Base-by-base conservation (phyloP, 805 yeast genomes). In the Metschnikowia aberdeeniae region DNA sequence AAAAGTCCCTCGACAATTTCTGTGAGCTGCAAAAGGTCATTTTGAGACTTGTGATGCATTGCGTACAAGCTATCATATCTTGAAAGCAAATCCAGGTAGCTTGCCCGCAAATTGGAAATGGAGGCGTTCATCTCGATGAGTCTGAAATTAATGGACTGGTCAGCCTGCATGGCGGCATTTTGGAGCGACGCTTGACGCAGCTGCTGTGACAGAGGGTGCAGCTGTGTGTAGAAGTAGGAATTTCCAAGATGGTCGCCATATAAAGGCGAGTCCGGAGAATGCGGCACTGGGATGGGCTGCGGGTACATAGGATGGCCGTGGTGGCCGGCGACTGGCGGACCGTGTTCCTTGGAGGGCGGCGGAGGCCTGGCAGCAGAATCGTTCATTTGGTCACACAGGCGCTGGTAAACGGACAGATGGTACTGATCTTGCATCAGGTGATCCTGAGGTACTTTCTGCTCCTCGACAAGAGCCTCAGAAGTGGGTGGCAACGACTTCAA, bases 1-100 rank as follows among this genome's bases (percentile, higher is more conserved):
- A 39, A 13, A 31, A 54, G 42, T 38, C 52, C 61, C 42, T 72
- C 76, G 34, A 74, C 58, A 39, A 75, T 55, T 19, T 80, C 86
- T 9, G 81, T 53, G 7, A 81, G 47, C 32, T 70, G 70, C 3
- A 80, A 73, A 62, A 78, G 66, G 52, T 82, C 88, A 43, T 70
- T 55, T 53, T 78, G 80, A 13, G 76, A 69, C 43, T 69, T 67
- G 31, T 73, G 71, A 46, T 78, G 55, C 40, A 78, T 81, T 5
- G 73, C 77, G 28, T 64, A 58, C 6, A 80, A 68, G 9, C 68
- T 53, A 26, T 80, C 84, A 54, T 76, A 75, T 42, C 73, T 67
- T 12, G 70, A 54, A 36, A 69, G 72, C 36, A 80, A 56, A 32
- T 64, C 60, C 10, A 67, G 65, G 54, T 75, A 69, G 36, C 74